Conservation (phyloP, 1,284 basidiomycete species). For the Marasmius oreades region DNA sequence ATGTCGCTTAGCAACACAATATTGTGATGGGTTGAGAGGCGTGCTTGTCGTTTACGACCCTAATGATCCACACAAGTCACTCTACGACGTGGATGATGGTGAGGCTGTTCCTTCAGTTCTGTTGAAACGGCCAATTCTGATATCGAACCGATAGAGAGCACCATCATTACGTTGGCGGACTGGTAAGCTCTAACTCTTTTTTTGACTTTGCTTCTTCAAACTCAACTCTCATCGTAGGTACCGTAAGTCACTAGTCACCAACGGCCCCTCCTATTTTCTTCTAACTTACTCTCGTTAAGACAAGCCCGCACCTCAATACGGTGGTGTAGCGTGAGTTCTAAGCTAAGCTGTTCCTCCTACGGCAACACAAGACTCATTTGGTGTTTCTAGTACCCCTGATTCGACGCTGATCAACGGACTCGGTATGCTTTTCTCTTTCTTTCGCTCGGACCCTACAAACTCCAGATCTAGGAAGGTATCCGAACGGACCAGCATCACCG, state of each 20-base stretch:
- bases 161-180: not conserved
- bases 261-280: not conserved
- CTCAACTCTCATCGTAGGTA: not conserved
- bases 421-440: not conserved
- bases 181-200: not conserved
- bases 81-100: conserved; percentile 15
- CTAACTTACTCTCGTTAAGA: not conserved
- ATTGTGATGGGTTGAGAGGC: conserved; percentile 16
- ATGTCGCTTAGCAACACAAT: conserved; percentile 10
- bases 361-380: not conserved
- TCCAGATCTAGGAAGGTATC: conserved; percentile 29
- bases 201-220: not conserved
- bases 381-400: conserved; percentile 27
- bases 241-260: not conserved
- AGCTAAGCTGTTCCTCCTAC: not conserved
- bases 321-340: not conserved
- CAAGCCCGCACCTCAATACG: not conserved
- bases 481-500: conserved; percentile 25
- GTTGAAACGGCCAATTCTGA: too few relatives aligned
- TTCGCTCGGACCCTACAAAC: not conserved
- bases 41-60: conserved; percentile 9
- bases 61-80: conserved; percentile 2
- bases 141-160: not conserved
- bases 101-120: not conserved
- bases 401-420: conserved; percentile 46